Base-by-base conservation (phyloP, 805 yeast species). In the Candida sanyiensis region DNA sequence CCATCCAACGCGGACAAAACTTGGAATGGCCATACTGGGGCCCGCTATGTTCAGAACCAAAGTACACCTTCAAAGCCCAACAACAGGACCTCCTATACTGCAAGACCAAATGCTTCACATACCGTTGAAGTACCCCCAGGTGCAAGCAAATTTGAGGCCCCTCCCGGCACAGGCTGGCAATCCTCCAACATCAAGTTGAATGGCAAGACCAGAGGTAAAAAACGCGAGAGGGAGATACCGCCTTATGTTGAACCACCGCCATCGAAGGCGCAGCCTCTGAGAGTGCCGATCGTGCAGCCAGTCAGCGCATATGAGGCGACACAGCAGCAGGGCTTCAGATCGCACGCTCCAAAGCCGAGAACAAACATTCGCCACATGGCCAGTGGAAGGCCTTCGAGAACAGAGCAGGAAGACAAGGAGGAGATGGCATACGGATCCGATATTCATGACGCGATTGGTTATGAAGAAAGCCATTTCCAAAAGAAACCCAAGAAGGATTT, bases 351-450 rank as follows among this genome's bases (percentile, higher is more conserved):
- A 10, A 18, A 28, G 6, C 32, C 21, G 17, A 28, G 13, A 18
- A 18, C 13, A 17, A 28, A 28, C 21, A 18, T 28, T 17, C 32
- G 18, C 29, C 29, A 7, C 19, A 18, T 19, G 3, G 18, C 18
- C 7, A 21, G 34, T 21, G 34, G 34, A 8, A 31, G 36, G 17
- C 36, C 34, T n/a, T 16, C 13, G 18, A 19, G 34, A n/a, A 31
- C 34, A 20, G 34, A 31, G 16, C 19, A 20, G 26, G 34, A 31
- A 25, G 34, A 31, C 24, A 19, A 21, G 24, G 34, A 31, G 26
- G 34, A 31, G 24, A 22, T 31, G 12, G 23, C 20, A 5, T 31
- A 31, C 21, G 34, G 25, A 17, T 18, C 23, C 9, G 34, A 20
- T 21, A 6, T 8, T 20, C 24, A 31, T 5, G 12, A 28, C 21